Evolutionary conservation across 2,329 filamentous ascomycete species (phyloP).

Genomic region (Thielaviopsis populi): DNA sequence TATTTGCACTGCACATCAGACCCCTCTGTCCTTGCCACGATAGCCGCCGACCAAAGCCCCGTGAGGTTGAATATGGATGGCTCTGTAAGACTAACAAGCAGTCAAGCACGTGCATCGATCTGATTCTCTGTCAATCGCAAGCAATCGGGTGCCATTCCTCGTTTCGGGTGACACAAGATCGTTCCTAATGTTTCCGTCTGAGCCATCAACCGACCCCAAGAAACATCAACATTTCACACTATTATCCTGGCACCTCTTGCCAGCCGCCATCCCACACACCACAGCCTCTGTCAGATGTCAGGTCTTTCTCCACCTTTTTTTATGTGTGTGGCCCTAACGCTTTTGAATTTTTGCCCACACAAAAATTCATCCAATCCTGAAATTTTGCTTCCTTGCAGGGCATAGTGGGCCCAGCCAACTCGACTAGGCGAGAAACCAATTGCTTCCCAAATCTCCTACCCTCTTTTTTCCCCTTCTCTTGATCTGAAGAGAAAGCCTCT

Average conservation of each 20-base stretch:
- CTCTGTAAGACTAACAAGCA: not conserved
- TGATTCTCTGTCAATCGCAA: not conserved
- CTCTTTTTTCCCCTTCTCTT: slow-evolving; percentile 15
- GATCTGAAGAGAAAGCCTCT: slow-evolving; percentile 19
- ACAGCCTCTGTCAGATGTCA: not conserved
- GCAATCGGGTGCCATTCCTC: not conserved
- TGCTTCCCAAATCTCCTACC: slow-evolving; percentile 16
- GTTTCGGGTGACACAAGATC: not conserved
- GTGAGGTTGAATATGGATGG: not conserved
- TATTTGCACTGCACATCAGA: no score
- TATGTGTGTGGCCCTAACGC: slow-evolving; percentile 17
- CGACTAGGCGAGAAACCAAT: slow-evolving; percentile 15
- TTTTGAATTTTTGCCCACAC: slow-evolving; percentile 17
- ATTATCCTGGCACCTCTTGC: not conserved
- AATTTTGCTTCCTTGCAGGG: slow-evolving; percentile 17
- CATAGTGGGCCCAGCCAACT: slow-evolving; percentile 17
- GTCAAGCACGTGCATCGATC: not conserved
- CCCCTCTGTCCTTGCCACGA: no score
- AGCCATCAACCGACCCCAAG: not conserved
- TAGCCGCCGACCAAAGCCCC: no score
- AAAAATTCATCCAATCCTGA: slow-evolving; percentile 17
- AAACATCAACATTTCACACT: not conserved
- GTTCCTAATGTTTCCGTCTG: not conserved
- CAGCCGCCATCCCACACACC: not conserved
- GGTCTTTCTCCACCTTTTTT: slow-evolving; percentile 13